Percentiles rank a stretch among this genome's conserved stretches.
Evolutionary conservation across 2,329 filamentous ascomycete genomes (phyloP).

Genomic region (Sporothrix luriei): DNA sequence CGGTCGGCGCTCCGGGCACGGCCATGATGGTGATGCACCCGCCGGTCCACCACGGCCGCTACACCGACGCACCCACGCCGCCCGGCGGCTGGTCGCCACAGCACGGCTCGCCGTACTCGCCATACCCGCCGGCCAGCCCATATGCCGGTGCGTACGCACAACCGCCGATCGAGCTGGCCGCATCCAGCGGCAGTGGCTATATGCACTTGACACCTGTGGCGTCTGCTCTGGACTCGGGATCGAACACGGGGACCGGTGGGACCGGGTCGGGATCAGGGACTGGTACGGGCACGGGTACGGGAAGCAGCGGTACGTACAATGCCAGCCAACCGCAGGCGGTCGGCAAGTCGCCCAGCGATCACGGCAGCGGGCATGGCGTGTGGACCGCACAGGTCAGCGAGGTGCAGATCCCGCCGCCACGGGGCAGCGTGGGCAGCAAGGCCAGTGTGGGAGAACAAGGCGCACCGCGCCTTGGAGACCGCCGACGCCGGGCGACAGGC

Average conservation of each 20-base stretch:
- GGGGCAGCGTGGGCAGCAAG: conserved; percentile 9
- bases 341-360: conserved; percentile 38
- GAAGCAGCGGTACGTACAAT: conserved; percentile 31
- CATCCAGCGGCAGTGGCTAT: conserved; percentile 25
- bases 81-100: conserved; percentile 27
- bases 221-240: conserved; percentile 1
- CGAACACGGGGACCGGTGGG: conserved; percentile 25
- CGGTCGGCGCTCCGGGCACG: background rate
- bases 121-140: conserved; percentile 22
- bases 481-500: conserved; percentile 24
- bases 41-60: conserved; percentile 22
- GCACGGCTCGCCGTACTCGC: conserved; percentile 27
- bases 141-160: conserved; percentile 4
- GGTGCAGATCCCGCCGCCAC: conserved; percentile 37
- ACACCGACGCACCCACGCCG: conserved; percentile 20
- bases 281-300: conserved; percentile 18
- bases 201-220: conserved; percentile 23
- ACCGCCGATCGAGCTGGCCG: conserved; percentile 24
- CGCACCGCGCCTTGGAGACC: background rate
- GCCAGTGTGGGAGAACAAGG: background rate
- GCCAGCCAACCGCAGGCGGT: background rate
- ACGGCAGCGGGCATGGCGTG: conserved; percentile 33
- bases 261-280: background rate
- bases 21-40: conserved; percentile 27
- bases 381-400: conserved; percentile 45